These are phyloP conservation scores for Cinnamomum micranthum DNA, from an alignment of 164 flowering plant species.

Conservation along the genomic window DNA sequence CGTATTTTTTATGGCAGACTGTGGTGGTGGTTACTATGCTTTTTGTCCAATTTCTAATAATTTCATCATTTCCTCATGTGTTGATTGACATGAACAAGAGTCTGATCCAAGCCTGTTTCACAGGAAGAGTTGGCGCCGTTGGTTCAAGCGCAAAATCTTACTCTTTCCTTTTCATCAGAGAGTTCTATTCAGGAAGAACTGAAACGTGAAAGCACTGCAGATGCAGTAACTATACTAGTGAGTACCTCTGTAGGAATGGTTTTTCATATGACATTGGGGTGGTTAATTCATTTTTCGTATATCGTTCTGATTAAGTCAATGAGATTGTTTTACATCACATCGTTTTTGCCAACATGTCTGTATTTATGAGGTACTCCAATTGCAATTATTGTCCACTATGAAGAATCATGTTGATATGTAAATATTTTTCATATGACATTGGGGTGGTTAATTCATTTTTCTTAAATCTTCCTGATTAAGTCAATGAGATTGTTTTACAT, in stretches of 20 bases:
- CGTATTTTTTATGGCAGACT: neutral
- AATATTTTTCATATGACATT: neutral
- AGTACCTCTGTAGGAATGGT: conserved; percentile 4
- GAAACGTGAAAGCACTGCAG: conserved; percentile 98
- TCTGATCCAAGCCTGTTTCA: conserved; percentile 19
- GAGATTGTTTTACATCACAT: neutral
- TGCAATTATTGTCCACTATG: neutral
- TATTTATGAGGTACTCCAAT: neutral
- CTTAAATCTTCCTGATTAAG: neutral
- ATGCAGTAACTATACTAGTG: conserved; percentile 88
- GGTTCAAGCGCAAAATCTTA: conserved; percentile 69
- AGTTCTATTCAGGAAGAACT: conserved; percentile 93
- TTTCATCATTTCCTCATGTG: no score
- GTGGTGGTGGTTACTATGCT: no score
- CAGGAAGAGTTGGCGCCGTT: conserved; percentile 83
- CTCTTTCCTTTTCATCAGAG: conserved; percentile 96
- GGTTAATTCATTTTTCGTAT: neutral
- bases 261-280: neutral
- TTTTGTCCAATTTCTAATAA: no score
- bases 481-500: neutral
- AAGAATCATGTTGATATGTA: neutral
- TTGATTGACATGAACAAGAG: neutral
- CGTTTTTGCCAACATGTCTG: neutral
- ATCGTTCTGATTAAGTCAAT: neutral
- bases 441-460: neutral